These are phyloP conservation scores for Zygoascus sp. DNA, from an alignment of 1,139 yeast species.

Conservation along the genomic window DNA sequence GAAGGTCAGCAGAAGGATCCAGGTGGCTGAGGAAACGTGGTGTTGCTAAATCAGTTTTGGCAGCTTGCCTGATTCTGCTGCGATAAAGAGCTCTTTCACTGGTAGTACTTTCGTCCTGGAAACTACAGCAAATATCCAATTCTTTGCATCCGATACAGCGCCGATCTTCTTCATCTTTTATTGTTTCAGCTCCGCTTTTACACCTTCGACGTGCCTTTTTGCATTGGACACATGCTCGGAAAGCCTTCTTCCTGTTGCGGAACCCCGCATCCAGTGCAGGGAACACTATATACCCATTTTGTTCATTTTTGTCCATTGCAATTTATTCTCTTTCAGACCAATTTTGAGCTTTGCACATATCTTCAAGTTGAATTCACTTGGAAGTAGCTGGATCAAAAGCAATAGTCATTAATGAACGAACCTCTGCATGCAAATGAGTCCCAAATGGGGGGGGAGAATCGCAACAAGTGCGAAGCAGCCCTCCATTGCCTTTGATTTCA, in stretches of 20 bases:
- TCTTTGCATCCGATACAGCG: slow-evolving; percentile 20
- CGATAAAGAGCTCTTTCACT: slow-evolving; percentile 3
- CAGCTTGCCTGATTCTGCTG: slow-evolving; percentile 6
- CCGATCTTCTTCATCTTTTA: slow-evolving; percentile 11
- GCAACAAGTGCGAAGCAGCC: too few relatives aligned
- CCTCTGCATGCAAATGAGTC: too few relatives aligned
- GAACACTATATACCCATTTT: slow-evolving; percentile 34
- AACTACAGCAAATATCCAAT: slow-evolving; percentile 17
- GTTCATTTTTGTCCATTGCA: neutral
- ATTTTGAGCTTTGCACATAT: too few relatives aligned
- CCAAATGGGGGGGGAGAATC: too few relatives aligned
- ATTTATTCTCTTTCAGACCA: neutral
- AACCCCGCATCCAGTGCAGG: slow-evolving; percentile 47
- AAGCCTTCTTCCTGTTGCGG: slow-evolving; percentile 44
- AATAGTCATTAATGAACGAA: too few relatives aligned
- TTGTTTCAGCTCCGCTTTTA: slow-evolving; percentile 9
- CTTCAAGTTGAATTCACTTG: too few relatives aligned
- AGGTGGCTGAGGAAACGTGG: slow-evolving; percentile 19
- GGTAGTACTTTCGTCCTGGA: slow-evolving; percentile 8
- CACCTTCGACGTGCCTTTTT: slow-evolving; percentile 33
- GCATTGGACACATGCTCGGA: slow-evolving; percentile 43
- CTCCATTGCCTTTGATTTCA: too few relatives aligned
- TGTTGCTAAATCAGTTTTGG: slow-evolving; percentile 9
- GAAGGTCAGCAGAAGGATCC: slow-evolving; percentile 22
- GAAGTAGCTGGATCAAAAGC: too few relatives aligned